Percentiles rank a stretch among this genome's conserved stretches.
These are phyloP conservation scores for Beauveria varroae DNA, from an alignment of 2,329 filamentous ascomycete genomes.

Conservation along the genomic window DNA sequence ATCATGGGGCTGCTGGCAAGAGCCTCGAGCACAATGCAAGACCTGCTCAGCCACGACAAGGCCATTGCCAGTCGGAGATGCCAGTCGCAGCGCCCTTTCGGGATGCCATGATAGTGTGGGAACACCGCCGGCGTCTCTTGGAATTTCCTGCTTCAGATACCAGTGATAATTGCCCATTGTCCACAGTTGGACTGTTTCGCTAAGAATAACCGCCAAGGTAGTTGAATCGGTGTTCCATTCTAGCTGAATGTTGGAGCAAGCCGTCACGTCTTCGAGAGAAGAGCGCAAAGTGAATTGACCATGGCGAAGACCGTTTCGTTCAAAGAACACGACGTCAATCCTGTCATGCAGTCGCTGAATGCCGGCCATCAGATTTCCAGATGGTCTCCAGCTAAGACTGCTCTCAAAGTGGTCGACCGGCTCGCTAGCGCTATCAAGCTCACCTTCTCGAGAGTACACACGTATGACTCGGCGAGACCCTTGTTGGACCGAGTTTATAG, in stretches of 20 bases:
- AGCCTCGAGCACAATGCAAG: constrained; percentile 61
- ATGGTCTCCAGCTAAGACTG: constrained; percentile 82
- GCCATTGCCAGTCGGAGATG: constrained; percentile 42
- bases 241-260: constrained; percentile 55
- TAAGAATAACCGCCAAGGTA: constrained; percentile 73
- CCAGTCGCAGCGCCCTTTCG: constrained; percentile 68
- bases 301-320: constrained; percentile 94
- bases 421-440: constrained; percentile 88
- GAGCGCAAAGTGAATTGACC: constrained; percentile 80
- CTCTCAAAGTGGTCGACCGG: constrained; percentile 88
- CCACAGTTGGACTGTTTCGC: constrained; percentile 80
- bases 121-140: constrained; percentile 26
- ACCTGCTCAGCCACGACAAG: constrained; percentile 59
- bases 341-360: constrained; percentile 63
- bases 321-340: constrained; percentile 89
- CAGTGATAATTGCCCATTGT: constrained; percentile 97
- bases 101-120: constrained; percentile 66
- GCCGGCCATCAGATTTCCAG: constrained; percentile 83
- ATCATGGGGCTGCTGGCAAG: constrained; percentile 64
- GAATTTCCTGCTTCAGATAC: constrained; percentile 89
- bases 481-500: constrained; percentile 71
- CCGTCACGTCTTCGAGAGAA: constrained; percentile 47
- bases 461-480: constrained; percentile 70
- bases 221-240: constrained; percentile 91
- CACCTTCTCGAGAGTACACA: constrained; percentile 84